phyloP scores from a whole-genome alignment of 129 eudicot species.

The Logfia minima region DNA sequence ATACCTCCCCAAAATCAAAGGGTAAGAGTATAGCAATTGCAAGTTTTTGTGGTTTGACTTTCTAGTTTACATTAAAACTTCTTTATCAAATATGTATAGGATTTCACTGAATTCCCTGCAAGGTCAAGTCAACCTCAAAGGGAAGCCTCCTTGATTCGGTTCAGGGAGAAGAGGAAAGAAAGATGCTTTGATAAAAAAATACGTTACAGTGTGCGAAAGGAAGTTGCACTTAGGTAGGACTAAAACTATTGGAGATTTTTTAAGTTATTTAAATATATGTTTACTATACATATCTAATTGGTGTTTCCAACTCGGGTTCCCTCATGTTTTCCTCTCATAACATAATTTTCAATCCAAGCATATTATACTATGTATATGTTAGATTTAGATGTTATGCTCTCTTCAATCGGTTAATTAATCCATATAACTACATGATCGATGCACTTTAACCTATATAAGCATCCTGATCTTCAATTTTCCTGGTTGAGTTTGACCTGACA shows the following conservation, averaged over 20 bases:
- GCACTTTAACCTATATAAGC: neutral
- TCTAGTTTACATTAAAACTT: neutral
- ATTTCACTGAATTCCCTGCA: constrained; percentile 57
- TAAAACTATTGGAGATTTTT: neutral
- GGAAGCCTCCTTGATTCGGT: constrained; percentile 90
- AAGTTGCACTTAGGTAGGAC: constrained; percentile 82
- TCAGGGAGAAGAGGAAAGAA: constrained; percentile 92
- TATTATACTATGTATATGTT: neutral
- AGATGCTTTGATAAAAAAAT: constrained; percentile 94
- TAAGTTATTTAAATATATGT: neutral
- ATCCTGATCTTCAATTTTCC: neutral
- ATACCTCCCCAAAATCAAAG: constrained; percentile 66
- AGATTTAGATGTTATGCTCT: too few relatives aligned
- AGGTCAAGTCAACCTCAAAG: constrained; percentile 85
- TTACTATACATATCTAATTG: too few relatives aligned
- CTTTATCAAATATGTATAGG: constrained; percentile 30
- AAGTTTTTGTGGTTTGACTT: constrained; percentile 4
- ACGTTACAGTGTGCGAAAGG: constrained; percentile 86
- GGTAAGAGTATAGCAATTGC: constrained; percentile 40
- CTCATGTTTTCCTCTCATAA: neutral
- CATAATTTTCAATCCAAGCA: neutral
- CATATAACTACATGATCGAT: neutral
- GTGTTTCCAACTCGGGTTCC: neutral
- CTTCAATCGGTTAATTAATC: neutral
- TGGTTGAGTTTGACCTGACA: neutral